Evolutionary conservation across 2,329 filamentous ascomycete species (phyloP), one percentile per base, ranked within the genome.

Genomic region (Xylaria sp.): DNA sequence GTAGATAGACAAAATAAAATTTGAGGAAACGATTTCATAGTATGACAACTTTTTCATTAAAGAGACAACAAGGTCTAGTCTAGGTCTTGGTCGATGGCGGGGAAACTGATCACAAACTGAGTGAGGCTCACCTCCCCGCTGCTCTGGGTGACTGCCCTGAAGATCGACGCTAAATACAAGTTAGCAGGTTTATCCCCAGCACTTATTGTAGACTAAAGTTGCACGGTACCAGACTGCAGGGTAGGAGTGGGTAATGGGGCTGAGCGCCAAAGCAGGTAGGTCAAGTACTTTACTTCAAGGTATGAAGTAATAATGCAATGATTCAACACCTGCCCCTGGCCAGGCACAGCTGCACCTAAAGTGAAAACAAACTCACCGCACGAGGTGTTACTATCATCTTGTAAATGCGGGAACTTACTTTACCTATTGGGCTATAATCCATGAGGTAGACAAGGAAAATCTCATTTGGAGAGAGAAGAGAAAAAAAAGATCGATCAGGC

Each of bases 91-190:
- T 57, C 33, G 36, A 57, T 57, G n/a, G 54, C 6, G 17, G 36
- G 53, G 36, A 57, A 7, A 26, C 42, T 15, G 38, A 63, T 64
- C n/a, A 17, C 26, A 26, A 23, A 63, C n/a, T 31, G 31, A 48
- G 23, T 31, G 31, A 48, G 31, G 33, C n/a, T 36, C 20, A 20
- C 51, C 48, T 51, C 51, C n/a, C 40, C 51, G 42, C 49, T 53
- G 13, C 42, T 38, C 61, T 38, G 6, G 15, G 23, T 59, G 33
- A 42, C 15, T 49, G 56, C 62, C 57, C 62, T 65, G 62, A 61
- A 49, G 66, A 68, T 68, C 66, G 33, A 54, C 51, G 66, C 59
- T 54, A 67, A 67, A 15, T 56, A 6, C 15, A 17, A 38, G n/a
- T 33, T 10, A 31, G 28, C 28, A 31, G 28, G 48, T n/a, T 31